Evolutionary conservation across 2,329 filamentous ascomycete species (phyloP).

Genomic region (Diplodia intermedia): DNA sequence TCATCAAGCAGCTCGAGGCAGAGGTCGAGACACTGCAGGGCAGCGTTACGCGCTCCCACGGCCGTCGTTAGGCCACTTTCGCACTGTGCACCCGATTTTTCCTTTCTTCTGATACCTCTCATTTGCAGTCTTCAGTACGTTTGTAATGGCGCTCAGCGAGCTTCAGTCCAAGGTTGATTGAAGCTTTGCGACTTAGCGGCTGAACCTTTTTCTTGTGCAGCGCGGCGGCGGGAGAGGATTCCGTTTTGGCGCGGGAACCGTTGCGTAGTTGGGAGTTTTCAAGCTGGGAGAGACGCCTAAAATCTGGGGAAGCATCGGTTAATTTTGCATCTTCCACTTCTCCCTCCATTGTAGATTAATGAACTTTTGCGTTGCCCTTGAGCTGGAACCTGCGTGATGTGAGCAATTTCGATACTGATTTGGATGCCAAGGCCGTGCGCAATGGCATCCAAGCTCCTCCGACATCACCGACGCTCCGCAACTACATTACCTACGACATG

Average conservation of each 20-base stretch:
- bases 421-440: conserved; percentile 16
- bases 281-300: conserved; percentile 31
- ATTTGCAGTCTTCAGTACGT: conserved; percentile 48
- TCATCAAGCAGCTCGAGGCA: conserved; percentile 86
- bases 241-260: conserved; percentile 29
- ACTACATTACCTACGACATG: conserved; percentile 34
- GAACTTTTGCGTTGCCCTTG: conserved; percentile 22
- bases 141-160: conserved; percentile 47
- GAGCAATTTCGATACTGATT: background rate
- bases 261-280: conserved; percentile 29
- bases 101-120: conserved; percentile 51
- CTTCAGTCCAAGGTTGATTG: conserved; percentile 28
- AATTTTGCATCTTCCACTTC: conserved; percentile 32
- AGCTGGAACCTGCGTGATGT: background rate
- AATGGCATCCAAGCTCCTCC: conserved; percentile 17
- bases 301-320: conserved; percentile 30
- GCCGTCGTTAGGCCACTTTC: conserved; percentile 72
- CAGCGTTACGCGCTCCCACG: conserved; percentile 86
- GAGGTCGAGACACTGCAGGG: conserved; percentile 72
- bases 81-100: conserved; percentile 37
- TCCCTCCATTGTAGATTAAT: conserved; percentile 31
- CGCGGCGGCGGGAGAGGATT: conserved; percentile 20
- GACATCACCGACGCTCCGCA: conserved; percentile 11
- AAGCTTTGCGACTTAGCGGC: conserved; percentile 25
- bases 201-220: conserved; percentile 10